Conservation (phyloP, 2,329 filamentous ascomycete genomes). For the Penicillium sp. region DNA sequence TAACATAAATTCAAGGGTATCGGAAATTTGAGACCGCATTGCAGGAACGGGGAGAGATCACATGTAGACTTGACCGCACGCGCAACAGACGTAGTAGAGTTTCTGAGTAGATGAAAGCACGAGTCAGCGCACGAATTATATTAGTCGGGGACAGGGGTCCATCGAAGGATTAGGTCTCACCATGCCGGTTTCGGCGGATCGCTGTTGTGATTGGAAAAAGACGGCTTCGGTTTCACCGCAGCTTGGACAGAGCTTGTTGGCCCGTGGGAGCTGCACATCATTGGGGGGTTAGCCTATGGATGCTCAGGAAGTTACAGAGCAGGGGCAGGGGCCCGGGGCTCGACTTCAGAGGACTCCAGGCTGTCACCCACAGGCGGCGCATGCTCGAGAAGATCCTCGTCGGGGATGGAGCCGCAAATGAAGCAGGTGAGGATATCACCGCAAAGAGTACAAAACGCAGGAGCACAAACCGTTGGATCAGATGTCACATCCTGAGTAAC, state of each 20-base stretch:
- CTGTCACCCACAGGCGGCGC: slow-evolving; percentile 9
- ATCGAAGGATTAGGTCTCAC: slow-evolving; percentile 53
- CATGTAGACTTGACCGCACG: slow-evolving; percentile 81
- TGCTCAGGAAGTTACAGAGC: slow-evolving; percentile 13
- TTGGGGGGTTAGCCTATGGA: slow-evolving; percentile 32
- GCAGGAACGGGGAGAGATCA: slow-evolving; percentile 25
- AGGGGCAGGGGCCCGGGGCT: neutral
- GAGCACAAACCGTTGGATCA: slow-evolving; percentile 92
- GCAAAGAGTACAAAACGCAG: slow-evolving; percentile 57
- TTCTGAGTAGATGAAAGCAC: slow-evolving; percentile 55
- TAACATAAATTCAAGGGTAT: slow-evolving; percentile 30
- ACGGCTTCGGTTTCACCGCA: slow-evolving; percentile 89
- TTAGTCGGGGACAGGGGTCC: neutral
- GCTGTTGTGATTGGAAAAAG: slow-evolving; percentile 98
- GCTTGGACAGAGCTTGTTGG: slow-evolving; percentile 78
- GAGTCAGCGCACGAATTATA: slow-evolving; percentile 14
- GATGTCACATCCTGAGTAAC: slow-evolving; percentile 96
- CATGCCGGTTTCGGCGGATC: slow-evolving; percentile 97
- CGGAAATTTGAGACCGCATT: slow-evolving; percentile 21
- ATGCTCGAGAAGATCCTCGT: slow-evolving; percentile 17
- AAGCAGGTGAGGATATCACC: slow-evolving; percentile 57
- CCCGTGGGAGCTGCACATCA: slow-evolving; percentile 73
- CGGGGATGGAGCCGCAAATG: slow-evolving; percentile 47
- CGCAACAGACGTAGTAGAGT: slow-evolving; percentile 91
- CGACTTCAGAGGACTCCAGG: neutral